Conservation (phyloP, 2,329 filamentous ascomycete genomes). For the Hypoxylon rubiginosum region DNA sequence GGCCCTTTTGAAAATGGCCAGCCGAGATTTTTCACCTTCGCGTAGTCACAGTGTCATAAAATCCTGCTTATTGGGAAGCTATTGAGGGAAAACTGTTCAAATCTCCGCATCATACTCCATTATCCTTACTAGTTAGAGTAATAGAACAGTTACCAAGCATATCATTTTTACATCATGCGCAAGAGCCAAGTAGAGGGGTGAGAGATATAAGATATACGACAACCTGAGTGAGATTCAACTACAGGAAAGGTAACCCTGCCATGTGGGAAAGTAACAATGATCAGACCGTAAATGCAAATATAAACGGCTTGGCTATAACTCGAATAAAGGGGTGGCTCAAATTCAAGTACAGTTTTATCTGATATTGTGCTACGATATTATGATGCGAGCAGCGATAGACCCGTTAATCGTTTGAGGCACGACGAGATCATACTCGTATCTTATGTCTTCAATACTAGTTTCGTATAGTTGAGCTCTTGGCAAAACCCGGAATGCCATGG, state of each 20-base stretch:
- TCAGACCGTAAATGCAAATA: too few species aligned
- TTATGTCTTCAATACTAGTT: slow-evolving; percentile 44
- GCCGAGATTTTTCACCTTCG: neutral
- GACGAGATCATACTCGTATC: slow-evolving; percentile 41
- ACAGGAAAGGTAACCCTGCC: too few species aligned
- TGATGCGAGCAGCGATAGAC: neutral
- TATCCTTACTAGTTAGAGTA: too few species aligned
- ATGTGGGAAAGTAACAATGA: too few species aligned
- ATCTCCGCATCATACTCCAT: neutral
- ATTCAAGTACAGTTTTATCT: neutral
- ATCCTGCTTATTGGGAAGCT: slow-evolving; percentile 1
- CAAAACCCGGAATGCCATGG: slow-evolving; percentile 47
- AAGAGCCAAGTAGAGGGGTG: too few species aligned
- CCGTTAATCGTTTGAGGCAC: slow-evolving; percentile 11
- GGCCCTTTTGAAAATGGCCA: slow-evolving; percentile 18
- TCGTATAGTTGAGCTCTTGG: slow-evolving; percentile 39
- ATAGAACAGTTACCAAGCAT: too few species aligned
- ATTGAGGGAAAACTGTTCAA: neutral
- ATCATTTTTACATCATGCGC: too few species aligned
- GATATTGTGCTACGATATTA: neutral
- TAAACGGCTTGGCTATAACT: neutral
- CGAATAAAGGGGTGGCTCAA: neutral
- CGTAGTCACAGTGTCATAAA: slow-evolving; percentile 9
- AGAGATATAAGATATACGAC: too few species aligned
- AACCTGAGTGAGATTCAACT: too few species aligned